Evolutionary conservation across 495 filamentous ascomycete genomes (phyloP).

Genomic region (Neurospora africana): DNA sequence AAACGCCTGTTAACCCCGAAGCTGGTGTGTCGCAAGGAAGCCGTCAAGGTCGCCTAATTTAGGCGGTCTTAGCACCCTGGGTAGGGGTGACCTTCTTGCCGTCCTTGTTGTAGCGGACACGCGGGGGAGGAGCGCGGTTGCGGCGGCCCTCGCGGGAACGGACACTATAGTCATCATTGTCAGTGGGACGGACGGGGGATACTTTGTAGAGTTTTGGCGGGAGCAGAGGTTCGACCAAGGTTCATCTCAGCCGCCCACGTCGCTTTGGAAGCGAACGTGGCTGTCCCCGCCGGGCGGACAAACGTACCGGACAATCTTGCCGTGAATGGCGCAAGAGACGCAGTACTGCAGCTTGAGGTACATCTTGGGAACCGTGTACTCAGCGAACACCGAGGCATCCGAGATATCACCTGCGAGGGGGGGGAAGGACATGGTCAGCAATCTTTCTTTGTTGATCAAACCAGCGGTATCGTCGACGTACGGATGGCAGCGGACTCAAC

Average conservation of each 20-base stretch:
- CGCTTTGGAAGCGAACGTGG: constrained; percentile 20
- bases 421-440: constrained; percentile 9
- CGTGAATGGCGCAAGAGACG: constrained; percentile 98
- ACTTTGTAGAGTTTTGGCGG: constrained; percentile 15
- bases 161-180: constrained; percentile 55
- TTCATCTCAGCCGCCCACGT: constrained; percentile 47
- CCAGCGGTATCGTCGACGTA: constrained; percentile 44
- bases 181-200: constrained; percentile 17
- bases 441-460: not conserved
- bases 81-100: constrained; percentile 99
- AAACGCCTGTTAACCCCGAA: constrained; percentile 12
- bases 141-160: constrained; percentile 93
- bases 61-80: constrained; percentile 43
- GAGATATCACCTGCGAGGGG: constrained; percentile 85
- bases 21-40: constrained; percentile 6
- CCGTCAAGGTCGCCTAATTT: not conserved
- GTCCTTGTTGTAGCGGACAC: constrained; percentile 99
- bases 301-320: constrained; percentile 99
- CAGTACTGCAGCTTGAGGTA: constrained; percentile 99
- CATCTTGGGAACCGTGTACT: constrained; percentile 99
- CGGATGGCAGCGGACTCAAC: constrained; percentile 98
- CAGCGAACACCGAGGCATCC: constrained; percentile 95
- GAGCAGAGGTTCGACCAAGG: constrained; percentile 46
- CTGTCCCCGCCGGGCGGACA: constrained; percentile 29
- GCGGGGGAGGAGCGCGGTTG: constrained; percentile 95